Evolutionary conservation across 1,139 yeast genomes (phyloP), one percentile per base, ranked within the genome.

Genomic region (Pichia inconspicua): DNA sequence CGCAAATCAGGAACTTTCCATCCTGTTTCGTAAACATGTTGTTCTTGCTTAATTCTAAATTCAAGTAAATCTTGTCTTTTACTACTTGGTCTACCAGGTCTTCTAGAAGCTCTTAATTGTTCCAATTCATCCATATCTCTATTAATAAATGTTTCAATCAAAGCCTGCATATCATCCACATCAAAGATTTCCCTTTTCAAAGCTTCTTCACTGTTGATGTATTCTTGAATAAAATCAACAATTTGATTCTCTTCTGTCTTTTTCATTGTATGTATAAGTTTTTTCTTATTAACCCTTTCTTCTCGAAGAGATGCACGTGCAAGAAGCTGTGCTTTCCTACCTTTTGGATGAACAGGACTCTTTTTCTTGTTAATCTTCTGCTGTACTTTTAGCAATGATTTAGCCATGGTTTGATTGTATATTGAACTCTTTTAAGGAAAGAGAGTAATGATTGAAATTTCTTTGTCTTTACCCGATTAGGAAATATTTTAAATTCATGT

Each of bases 231-330:
- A 60, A 78, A 86, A 53, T 73, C 72, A 40, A 80, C 71, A 51
- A 89, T 70, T 49, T 73, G 68, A 44, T 73, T 70, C 54, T 82
- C 86, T 52, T 75, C 73, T 44, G 77, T 75, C 56, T 82, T 80
- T 55, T 78, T 78, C 47, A 82, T 83, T 35, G 74, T 66, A 54
- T 77, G 77, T 41, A 71, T 70, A 42, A 69, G 65, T 61, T 83
- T 84, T 62, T 76, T 79, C 47, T 71, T 71, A 42, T 74, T 75
- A 46, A 90, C 69, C 64, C 84, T 86, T 44, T 74, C 75, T 54
- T 88, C 94, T 64, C 97, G 75, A 43, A 88, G 68, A 1, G 94
- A 80, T n/a, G 97, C 97, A 54, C 94, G 72, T 52, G 82, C 83
- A 49, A 90, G 70, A 65, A 85, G 89, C 64, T 84, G 84, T 66